Percentiles rank a stretch among this genome's conserved stretches.
Evolutionary conservation across 495 filamentous ascomycete species (phyloP).

Genomic region (Amorphotheca resinae): DNA sequence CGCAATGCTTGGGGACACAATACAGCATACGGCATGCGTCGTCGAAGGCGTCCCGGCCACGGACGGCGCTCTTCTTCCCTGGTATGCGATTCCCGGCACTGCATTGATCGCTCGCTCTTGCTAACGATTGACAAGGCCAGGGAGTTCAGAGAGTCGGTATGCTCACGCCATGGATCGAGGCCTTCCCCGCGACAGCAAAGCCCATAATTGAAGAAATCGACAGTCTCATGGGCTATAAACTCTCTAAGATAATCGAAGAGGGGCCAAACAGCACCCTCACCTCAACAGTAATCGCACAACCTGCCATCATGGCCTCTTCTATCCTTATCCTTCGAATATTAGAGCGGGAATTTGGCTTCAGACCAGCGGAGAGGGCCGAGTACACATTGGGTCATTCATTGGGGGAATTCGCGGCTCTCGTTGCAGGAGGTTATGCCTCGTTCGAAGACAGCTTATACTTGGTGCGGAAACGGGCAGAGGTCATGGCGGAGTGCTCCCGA

Average conservation of each 20-base stretch:
- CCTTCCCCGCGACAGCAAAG: conserved; percentile 62
- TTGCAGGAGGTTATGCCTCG: conserved; percentile 62
- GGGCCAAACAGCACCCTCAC: conserved; percentile 68
- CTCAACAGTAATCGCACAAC: conserved; percentile 78
- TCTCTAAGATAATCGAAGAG: conserved; percentile 67
- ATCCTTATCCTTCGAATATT: conserved; percentile 83
- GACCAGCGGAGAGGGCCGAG: conserved; percentile 53
- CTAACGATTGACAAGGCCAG: conserved; percentile 50
- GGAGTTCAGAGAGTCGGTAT: conserved; percentile 93
- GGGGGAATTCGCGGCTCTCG: conserved; percentile 89
- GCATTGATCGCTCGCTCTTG: neutral
- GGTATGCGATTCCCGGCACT: conserved; percentile 47
- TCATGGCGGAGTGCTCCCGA: conserved; percentile 67
- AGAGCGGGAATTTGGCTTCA: conserved; percentile 72
- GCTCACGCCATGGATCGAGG: conserved; percentile 69
- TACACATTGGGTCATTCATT: conserved; percentile 84
- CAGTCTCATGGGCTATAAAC: conserved; percentile 48
- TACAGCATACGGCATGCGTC: conserved; percentile 15
- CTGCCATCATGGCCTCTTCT: conserved; percentile 90
- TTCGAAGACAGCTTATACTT: conserved; percentile 69
- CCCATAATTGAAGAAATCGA: conserved; percentile 78
- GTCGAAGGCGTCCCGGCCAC: conserved; percentile 28
- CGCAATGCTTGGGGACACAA: neutral
- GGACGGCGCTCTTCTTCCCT: conserved; percentile 76
- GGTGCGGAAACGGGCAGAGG: conserved; percentile 67